phyloP scores from a whole-genome alignment of 2,329 filamentous ascomycete genomes.

The Calonectria naviculata region DNA sequence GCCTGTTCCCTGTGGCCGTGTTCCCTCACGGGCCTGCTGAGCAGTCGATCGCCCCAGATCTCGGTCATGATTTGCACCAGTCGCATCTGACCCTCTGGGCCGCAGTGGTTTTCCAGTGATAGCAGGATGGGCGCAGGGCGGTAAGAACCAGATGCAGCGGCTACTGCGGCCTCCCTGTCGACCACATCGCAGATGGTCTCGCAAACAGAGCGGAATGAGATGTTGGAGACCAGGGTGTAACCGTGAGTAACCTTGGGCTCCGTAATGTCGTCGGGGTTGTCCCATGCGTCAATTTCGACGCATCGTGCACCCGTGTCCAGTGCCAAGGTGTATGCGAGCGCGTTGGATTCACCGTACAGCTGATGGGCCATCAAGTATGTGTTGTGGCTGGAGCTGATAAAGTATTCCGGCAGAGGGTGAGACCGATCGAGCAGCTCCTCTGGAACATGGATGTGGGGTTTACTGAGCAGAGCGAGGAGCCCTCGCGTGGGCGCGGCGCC shows the following conservation, averaged over 20 bases:
- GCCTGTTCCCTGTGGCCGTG: conserved; percentile 67
- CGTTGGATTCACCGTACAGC: conserved; percentile 72
- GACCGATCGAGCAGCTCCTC: conserved; percentile 64
- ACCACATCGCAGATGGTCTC: conserved; percentile 72
- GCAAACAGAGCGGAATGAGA: conserved; percentile 73
- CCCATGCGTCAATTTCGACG: conserved; percentile 81
- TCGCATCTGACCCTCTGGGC: conserved; percentile 66
- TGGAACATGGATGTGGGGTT: conserved; percentile 68
- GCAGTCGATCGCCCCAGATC: conserved; percentile 68
- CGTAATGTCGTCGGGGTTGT: conserved; percentile 67
- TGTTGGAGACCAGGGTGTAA: conserved; percentile 74
- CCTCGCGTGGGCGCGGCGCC: conserved; percentile 51
- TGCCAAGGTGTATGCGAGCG: conserved; percentile 71
- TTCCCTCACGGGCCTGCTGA: conserved; percentile 67
- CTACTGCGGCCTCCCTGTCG: conserved; percentile 65
- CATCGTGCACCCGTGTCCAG: conserved; percentile 73
- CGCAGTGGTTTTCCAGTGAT: conserved; percentile 77
- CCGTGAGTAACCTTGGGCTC: conserved; percentile 79
- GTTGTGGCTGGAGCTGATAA: conserved; percentile 79
- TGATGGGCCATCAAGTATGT: conserved; percentile 79
- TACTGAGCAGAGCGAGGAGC: conserved; percentile 64
- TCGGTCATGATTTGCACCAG: conserved; percentile 75
- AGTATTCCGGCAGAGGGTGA: conserved; percentile 75
- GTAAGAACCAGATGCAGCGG: conserved; percentile 48
- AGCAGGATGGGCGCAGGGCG: conserved; percentile 69